Conservation (phyloP, 2,329 filamentous ascomycete genomes). For the Aspergillus melleus region DNA sequence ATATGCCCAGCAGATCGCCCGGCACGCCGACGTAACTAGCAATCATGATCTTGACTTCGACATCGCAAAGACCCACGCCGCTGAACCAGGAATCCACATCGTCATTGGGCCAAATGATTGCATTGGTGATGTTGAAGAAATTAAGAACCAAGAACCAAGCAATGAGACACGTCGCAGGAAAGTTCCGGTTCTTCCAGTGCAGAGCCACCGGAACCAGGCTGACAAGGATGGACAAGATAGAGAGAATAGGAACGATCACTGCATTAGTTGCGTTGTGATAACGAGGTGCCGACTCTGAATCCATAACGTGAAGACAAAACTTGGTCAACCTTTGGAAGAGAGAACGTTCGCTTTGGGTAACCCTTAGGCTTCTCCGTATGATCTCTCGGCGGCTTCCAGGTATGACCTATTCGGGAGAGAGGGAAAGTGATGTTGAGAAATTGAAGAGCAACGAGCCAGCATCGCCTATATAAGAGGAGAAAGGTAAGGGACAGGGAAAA, state of each 20-base stretch:
- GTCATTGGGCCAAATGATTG: slow-evolving; percentile 64
- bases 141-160: slow-evolving; percentile 59
- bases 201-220: slow-evolving; percentile 59
- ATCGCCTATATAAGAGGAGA: slow-evolving; percentile 10
- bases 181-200: slow-evolving; percentile 62
- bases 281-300: background rate
- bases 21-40: slow-evolving; percentile 55
- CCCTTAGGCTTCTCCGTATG: background rate
- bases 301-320: background rate
- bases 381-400: background rate
- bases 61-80: slow-evolving; percentile 63
- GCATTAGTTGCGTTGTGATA: slow-evolving; percentile 28
- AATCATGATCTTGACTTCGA: slow-evolving; percentile 60
- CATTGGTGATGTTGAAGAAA: slow-evolving; percentile 60
- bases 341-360: background rate
- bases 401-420: background rate
- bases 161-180: slow-evolving; percentile 59
- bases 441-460: slow-evolving; percentile 5
- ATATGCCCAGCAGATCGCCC: slow-evolving; percentile 57
- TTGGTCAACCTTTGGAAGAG: background rate
- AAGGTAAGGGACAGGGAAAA: background rate
- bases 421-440: background rate
- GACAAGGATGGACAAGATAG: slow-evolving; percentile 52
- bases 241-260: slow-evolving; percentile 50
- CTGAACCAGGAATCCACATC: slow-evolving; percentile 57